Percentiles rank a stretch among this genome's conserved stretches.
Evolutionary conservation across 2,329 filamentous ascomycete genomes (phyloP).

Genomic region (Aspergillus tamarii): DNA sequence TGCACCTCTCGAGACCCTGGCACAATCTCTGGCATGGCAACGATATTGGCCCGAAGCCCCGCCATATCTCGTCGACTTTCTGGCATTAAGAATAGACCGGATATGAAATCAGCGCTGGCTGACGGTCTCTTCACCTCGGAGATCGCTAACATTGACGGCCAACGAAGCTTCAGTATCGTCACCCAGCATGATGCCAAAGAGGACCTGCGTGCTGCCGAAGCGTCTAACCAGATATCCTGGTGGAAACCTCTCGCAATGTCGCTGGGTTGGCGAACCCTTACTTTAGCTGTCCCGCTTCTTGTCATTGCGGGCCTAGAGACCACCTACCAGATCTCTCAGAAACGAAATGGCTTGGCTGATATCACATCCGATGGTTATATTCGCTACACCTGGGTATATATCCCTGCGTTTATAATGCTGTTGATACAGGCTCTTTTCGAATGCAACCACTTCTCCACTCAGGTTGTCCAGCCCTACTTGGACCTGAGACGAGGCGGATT

Average conservation of each 20-base stretch:
- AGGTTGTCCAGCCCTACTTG: constrained; percentile 24
- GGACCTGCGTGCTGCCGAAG: neutral
- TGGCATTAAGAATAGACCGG: constrained; percentile 4
- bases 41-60: constrained; percentile 6
- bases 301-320: constrained; percentile 10
- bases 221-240: neutral
- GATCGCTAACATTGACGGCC: neutral
- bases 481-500: constrained; percentile 15
- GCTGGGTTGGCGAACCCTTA: constrained; percentile 3
- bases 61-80: neutral
- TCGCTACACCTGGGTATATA: constrained; percentile 27
- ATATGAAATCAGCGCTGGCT: neutral
- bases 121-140: neutral
- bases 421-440: constrained; percentile 20
- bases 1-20: constrained; percentile 14
- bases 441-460: constrained; percentile 20
- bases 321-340: constrained; percentile 8
- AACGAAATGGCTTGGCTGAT: constrained; percentile 3
- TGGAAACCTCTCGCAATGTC: constrained; percentile 10
- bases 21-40: constrained; percentile 12
- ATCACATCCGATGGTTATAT: constrained; percentile 21
- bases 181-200: neutral
- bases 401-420: constrained; percentile 26
- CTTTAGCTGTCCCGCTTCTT: constrained; percentile 5
- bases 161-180: constrained; percentile 5